Conservation (phyloP, 129 eudicot species). For the Saussurea involucrata region DNA sequence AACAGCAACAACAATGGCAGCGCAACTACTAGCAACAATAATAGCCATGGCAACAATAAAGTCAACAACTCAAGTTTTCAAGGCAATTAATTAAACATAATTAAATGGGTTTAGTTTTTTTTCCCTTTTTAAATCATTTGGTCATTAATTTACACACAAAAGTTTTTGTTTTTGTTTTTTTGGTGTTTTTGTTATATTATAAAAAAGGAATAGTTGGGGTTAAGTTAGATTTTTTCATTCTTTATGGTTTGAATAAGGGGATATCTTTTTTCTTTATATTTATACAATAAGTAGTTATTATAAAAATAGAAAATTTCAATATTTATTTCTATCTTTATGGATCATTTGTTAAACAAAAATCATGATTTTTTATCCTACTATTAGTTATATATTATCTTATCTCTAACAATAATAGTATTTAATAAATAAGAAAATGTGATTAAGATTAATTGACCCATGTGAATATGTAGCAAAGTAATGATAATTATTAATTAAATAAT, state of each 20-base stretch:
- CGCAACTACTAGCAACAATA: conserved; percentile 44
- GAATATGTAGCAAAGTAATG: background rate
- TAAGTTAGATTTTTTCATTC: conserved; percentile 36
- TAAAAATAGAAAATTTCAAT: background rate
- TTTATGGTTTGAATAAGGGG: conserved; percentile 39
- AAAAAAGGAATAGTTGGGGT: background rate
- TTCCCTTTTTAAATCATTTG: background rate
- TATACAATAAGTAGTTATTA: conserved; percentile 6
- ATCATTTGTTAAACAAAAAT: background rate
- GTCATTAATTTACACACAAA: conserved; percentile 4
- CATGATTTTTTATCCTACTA: background rate
- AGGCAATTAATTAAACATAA: conserved; percentile 28
- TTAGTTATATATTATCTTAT: conserved; percentile 1
- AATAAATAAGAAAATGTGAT: background rate
- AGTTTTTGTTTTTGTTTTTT: background rate
- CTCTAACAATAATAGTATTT: background rate
- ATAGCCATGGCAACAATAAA: conserved; percentile 51
- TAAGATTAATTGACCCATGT: conserved; percentile 24
- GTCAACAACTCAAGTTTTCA: conserved; percentile 45
- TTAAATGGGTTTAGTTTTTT: conserved; percentile 16
- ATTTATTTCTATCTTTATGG: background rate
- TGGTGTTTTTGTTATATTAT: background rate
- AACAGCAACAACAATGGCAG: conserved; percentile 41
- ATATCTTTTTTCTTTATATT: conserved; percentile 7
- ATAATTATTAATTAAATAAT: background rate